Percentiles rank a stretch among this genome's conserved stretches.
Evolutionary conservation across 208 protist species (phyloP).

Genomic region (Angomonas ambiguus): DNA sequence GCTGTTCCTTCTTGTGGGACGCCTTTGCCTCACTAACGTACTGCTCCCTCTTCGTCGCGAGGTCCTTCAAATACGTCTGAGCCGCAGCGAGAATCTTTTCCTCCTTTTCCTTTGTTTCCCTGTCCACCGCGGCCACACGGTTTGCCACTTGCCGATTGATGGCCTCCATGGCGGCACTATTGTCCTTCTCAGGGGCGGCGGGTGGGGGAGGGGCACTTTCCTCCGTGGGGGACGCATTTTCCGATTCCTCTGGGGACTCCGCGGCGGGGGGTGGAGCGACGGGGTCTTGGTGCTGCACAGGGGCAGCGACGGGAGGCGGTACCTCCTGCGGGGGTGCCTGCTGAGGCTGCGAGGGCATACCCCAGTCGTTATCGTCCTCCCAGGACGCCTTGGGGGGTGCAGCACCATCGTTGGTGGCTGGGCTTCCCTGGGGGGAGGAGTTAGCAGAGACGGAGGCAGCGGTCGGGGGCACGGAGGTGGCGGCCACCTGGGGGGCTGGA

Average conservation of each 20-base stretch:
- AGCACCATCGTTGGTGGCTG: neutral
- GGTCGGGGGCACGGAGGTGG: neutral
- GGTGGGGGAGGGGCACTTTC: conserved; percentile 1
- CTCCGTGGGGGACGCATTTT: neutral
- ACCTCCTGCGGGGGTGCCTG: neutral
- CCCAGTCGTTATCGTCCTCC: conserved; percentile 24
- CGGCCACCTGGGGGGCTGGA: neutral
- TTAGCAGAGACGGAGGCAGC: neutral
- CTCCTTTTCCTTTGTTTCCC: conserved; percentile 61
- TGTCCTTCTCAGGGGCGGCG: conserved; percentile 16
- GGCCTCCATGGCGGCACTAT: conserved; percentile 29
- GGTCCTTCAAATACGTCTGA: conserved; percentile 61
- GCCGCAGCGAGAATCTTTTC: conserved; percentile 41
- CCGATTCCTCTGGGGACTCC: neutral
- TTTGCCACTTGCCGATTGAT: conserved; percentile 55
- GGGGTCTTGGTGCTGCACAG: neutral
- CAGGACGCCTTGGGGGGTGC: conserved; percentile 16
- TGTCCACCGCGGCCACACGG: conserved; percentile 55
- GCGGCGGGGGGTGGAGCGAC: neutral
- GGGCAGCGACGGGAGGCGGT: neutral
- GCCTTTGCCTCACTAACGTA: conserved; percentile 42
- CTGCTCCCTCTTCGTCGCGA: conserved; percentile 51
- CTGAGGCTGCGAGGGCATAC: conserved; percentile 6
- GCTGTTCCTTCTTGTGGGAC: conserved; percentile 55
- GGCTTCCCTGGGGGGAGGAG: neutral